These are phyloP conservation scores for Macrophomina phaseolina DNA, from an alignment of 2,329 filamentous ascomycete genomes.

Conservation along the genomic window DNA sequence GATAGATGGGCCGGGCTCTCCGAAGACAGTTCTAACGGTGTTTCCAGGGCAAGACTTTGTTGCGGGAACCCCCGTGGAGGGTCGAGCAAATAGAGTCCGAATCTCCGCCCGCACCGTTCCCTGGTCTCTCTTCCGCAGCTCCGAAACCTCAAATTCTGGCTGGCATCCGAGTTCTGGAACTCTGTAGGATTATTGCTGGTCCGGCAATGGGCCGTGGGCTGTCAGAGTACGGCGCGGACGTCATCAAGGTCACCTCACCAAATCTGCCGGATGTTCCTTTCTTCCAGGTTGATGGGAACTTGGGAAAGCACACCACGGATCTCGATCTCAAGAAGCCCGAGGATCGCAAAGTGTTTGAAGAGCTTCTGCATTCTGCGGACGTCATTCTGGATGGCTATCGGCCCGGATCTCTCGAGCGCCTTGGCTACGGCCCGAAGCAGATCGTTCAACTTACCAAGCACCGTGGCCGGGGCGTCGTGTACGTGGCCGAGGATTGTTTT, in stretches of 20 bases:
- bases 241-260: conserved; percentile 73
- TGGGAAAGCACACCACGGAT: conserved; percentile 70
- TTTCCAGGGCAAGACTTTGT: conserved; percentile 46
- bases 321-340: conserved; percentile 64
- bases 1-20: conserved; percentile 22
- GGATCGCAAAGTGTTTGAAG: conserved; percentile 63
- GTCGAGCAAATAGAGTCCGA: conserved; percentile 58
- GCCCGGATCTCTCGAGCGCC: conserved; percentile 66
- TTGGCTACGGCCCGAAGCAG: conserved; percentile 66
- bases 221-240: conserved; percentile 76
- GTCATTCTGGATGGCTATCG: conserved; percentile 73
- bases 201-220: conserved; percentile 74
- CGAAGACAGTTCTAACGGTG: conserved; percentile 27
- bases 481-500: conserved; percentile 75
- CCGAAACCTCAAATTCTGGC: conserved; percentile 50
- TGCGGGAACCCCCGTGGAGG: conserved; percentile 51
- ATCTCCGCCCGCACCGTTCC: conserved; percentile 58
- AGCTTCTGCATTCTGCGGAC: conserved; percentile 66
- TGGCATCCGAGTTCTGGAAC: conserved; percentile 74
- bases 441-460: conserved; percentile 60
- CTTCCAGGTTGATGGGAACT: conserved; percentile 75
- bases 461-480: conserved; percentile 68
- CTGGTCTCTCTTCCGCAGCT: conserved; percentile 44
- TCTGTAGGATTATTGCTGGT: conserved; percentile 77
- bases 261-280: conserved; percentile 73